A percentile compares a stretch with the other conserved stretches of the same genome.
Evolutionary conservation across 352 stramenopile species (phyloP).

Genomic region (Phytopythium vexans): DNA sequence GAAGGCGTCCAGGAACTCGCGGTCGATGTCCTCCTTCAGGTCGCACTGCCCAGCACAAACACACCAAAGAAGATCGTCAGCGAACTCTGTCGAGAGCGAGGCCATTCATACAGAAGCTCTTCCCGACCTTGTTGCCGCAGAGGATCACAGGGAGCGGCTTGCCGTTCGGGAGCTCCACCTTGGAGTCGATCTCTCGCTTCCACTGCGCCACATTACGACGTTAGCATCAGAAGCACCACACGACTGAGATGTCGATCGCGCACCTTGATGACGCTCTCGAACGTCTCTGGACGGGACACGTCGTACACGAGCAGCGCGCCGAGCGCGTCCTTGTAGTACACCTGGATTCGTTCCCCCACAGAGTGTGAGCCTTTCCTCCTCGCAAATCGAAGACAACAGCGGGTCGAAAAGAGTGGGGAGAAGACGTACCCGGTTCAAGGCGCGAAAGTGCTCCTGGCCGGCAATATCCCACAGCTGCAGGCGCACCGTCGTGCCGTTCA

Average conservation of each 20-base stretch:
- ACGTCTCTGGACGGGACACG: constrained; percentile 88
- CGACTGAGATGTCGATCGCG: background rate
- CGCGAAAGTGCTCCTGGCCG: constrained; percentile 92
- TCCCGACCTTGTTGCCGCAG: constrained; percentile 89
- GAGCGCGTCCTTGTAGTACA: constrained; percentile 93
- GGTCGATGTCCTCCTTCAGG: constrained; percentile 73
- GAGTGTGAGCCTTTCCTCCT: no score
- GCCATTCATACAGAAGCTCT: background rate
- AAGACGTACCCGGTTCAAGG: constrained; percentile 77
- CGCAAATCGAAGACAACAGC: background rate
- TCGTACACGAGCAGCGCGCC: constrained; percentile 92
- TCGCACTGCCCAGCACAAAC: constrained; percentile 57
- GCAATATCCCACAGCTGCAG: constrained; percentile 95
- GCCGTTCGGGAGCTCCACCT: constrained; percentile 90
- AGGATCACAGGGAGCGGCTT: constrained; percentile 90
- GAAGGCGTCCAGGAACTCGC: constrained; percentile 81
- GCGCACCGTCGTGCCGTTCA: constrained; percentile 84
- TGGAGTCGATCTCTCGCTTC: constrained; percentile 94
- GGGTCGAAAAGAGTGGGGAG: constrained; percentile 7
- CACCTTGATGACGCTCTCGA: constrained; percentile 87
- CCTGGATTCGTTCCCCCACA: constrained; percentile 13
- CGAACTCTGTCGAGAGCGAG: no score
- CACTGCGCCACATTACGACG: constrained; percentile 42
- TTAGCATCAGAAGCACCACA: background rate
- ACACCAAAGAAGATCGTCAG: constrained; percentile 2